These are phyloP conservation scores for Diaporthe citriasiana DNA, from an alignment of 2,329 filamentous ascomycete genomes.

Conservation along the genomic window DNA sequence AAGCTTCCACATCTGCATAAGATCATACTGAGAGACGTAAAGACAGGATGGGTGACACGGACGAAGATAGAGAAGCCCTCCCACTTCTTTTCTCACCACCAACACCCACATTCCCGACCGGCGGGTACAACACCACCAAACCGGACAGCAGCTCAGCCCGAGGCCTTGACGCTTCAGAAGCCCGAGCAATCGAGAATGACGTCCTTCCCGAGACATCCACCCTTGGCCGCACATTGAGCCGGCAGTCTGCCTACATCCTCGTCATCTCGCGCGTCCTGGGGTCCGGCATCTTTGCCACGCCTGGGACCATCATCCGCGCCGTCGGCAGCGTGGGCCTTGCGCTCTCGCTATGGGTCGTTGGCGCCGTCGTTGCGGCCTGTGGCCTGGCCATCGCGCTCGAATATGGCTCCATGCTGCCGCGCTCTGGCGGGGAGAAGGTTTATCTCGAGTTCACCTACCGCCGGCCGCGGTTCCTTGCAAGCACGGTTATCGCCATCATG, in stretches of 20 bases:
- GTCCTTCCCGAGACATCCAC: constrained; percentile 71
- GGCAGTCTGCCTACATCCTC: constrained; percentile 70
- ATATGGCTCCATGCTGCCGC: constrained; percentile 78
- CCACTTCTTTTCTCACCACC: constrained; percentile 13
- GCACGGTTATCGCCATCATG: constrained; percentile 74
- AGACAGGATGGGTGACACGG: background rate
- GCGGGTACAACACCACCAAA: background rate
- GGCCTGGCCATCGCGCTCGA: constrained; percentile 75
- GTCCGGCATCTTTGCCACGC: constrained; percentile 80
- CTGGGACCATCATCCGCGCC: constrained; percentile 74
- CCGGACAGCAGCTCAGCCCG: background rate
- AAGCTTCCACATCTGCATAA: too few relatives aligned
- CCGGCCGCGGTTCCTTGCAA: constrained; percentile 73
- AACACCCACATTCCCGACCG: background rate
- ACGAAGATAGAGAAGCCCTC: constrained; percentile 10
- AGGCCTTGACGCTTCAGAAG: background rate
- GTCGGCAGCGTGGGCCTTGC: constrained; percentile 77
- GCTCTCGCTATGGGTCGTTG: constrained; percentile 73
- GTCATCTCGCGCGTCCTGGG: constrained; percentile 64
- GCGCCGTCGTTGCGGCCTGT: constrained; percentile 72
- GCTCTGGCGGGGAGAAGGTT: constrained; percentile 77
- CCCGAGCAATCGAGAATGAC: constrained; percentile 65
- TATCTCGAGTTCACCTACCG: constrained; percentile 80
- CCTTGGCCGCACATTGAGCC: constrained; percentile 71
- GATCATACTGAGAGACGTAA: background rate